These are phyloP conservation scores for Kwoniella sp. DNA, from an alignment of 768 basidiomycete species.

Conservation along the genomic window DNA sequence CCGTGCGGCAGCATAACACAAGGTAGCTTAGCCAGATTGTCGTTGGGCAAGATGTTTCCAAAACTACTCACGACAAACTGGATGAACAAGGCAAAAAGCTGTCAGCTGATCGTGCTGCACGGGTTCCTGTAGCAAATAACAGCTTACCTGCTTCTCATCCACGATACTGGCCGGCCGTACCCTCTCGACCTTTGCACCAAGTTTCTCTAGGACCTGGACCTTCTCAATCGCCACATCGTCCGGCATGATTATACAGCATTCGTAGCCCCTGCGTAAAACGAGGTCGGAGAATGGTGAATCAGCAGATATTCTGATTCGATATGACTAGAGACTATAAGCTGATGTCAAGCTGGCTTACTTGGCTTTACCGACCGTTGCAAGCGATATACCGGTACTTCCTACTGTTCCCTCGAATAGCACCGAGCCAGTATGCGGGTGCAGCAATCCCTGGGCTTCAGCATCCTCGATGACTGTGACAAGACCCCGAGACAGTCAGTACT, in stretches of 20 bases:
- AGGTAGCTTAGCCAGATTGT: not conserved
- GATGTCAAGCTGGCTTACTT: constrained; percentile 61
- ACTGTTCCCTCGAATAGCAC: constrained; percentile 97
- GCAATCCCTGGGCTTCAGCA: constrained; percentile 78
- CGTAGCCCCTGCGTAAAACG: constrained; percentile 75
- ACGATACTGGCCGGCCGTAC: constrained; percentile 76
- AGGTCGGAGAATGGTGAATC: not conserved
- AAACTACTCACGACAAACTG: constrained; percentile 37
- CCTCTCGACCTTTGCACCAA: constrained; percentile 86
- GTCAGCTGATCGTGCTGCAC: not conserved
- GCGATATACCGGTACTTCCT: constrained; percentile 73
- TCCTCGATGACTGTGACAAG: constrained; percentile 78
- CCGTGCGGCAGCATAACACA: too few species aligned
- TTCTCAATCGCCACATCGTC: constrained; percentile 77
- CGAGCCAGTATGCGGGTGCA: constrained; percentile 83
- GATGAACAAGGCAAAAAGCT: not conserved
- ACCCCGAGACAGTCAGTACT: not conserved
- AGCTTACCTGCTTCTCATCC: constrained; percentile 84
- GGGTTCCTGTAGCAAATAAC: not conserved
- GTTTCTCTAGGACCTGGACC: constrained; percentile 73
- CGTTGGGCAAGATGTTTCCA: constrained; percentile 9
- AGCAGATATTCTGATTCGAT: not conserved
- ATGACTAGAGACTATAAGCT: not conserved
- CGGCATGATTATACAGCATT: constrained; percentile 66
- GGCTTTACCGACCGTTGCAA: constrained; percentile 88